Base-by-base conservation (phyloP, 345 rosid genomes). In the Euphorbia pulcherrima region DNA sequence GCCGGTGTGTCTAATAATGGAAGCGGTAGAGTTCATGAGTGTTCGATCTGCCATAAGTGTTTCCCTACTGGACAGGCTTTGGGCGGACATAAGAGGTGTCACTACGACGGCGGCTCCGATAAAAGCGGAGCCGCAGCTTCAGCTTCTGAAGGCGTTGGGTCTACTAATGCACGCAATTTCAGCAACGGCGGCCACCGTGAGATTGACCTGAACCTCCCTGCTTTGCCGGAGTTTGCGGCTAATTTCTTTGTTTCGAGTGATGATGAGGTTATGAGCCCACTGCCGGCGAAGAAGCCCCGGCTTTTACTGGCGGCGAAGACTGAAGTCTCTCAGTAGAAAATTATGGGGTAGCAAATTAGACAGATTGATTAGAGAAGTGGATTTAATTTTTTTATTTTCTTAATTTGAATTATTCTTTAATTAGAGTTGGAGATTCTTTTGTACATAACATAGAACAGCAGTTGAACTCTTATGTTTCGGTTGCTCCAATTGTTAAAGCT, bases 21-120 rank as follows among this genome's bases (percentile, higher is more conserved):
- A 7, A 65, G 17, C 60, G 78, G 68, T 17, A 75, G 47, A 52
- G 3, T 20, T 23, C 78, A 75, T 23, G 78, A 69, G 74, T 75
- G 78, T 51, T 69, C 74, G 3, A 69, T 75, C 64, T 75, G 78
- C 56, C 74, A 75, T 46, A 65, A 51, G 70, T 21, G 18, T 12
- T 75, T 75, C 17, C 53, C 78, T 5, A 57, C 74, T 0, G 78
- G 78, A 51, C 78, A 75, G 13, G 96, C 86, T 57, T 65, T 91
- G 72, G 91, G 87, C 48, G 86, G 91, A 51, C 97, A 88, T 40
- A 77, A 68, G 68, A 58, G 78, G 62, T 60, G 74, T 24, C 78
- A 75, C 63, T 75, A 69, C 53, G 78, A 70, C 20, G 77, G 75
- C 46, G 62, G 66, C 29, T 24, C 71, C 13, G 78, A 59, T n/a